Evolutionary conservation across 495 filamentous ascomycete species (phyloP).

Genomic region (Annulohypoxylon stygium): DNA sequence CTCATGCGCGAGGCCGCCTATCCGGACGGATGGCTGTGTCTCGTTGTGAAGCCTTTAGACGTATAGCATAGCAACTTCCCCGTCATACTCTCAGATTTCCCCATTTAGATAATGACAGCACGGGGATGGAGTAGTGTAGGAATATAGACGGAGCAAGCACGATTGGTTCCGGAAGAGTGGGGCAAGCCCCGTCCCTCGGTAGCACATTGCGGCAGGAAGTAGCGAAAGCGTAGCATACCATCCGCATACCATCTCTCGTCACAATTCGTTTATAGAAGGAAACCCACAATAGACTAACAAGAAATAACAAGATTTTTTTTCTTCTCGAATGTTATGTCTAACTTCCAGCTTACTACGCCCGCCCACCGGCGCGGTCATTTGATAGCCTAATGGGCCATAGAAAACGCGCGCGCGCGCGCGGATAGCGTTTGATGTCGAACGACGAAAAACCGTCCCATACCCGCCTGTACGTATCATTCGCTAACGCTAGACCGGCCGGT

Average conservation of each 20-base stretch:
- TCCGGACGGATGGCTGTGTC: slow-evolving; percentile 90
- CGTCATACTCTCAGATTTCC: not conserved
- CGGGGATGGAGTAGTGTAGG: not conserved
- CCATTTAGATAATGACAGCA: not conserved
- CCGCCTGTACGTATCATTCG: slow-evolving; percentile 1
- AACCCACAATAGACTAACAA: not conserved
- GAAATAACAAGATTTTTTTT: not conserved
- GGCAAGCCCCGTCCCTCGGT: not conserved
- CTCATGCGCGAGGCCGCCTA: slow-evolving; percentile 85
- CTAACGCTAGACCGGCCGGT: not conserved
- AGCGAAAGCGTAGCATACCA: not conserved
- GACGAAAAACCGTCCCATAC: not conserved
- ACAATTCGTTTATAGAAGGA: not conserved
- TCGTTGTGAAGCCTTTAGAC: slow-evolving; percentile 72
- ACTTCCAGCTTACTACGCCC: not conserved
- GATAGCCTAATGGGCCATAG: not conserved
- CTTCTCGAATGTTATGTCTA: not conserved
- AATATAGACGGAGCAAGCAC: not conserved
- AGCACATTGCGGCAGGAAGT: slow-evolving; percentile 4
- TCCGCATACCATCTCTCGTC: not conserved
- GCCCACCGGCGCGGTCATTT: not conserved
- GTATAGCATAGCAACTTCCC: slow-evolving; percentile 27
- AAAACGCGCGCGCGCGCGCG: not conserved
- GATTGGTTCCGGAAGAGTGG: not conserved
- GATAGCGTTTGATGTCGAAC: not conserved